Evolutionary conservation across 352 stramenopile species (phyloP), one percentile per base, ranked within the genome.

Genomic region (Phytophthora podocarpi): DNA sequence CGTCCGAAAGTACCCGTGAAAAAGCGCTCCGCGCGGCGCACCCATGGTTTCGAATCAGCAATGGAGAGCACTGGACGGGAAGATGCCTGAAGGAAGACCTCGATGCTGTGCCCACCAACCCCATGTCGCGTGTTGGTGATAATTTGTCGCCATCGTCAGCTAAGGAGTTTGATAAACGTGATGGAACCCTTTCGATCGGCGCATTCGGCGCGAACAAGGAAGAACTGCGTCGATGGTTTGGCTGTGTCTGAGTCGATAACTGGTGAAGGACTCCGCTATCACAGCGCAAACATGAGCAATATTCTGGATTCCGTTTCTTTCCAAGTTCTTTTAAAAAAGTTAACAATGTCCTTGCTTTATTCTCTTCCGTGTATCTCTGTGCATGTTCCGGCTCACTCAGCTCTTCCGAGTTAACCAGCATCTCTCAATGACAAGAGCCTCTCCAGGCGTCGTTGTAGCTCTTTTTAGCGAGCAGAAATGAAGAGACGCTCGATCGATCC

Each of bases 401-500:
- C n/a, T n/a, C n/a, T n/a, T n/a, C n/a, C n/a, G n/a, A n/a, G n/a
- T n/a, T n/a, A n/a, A n/a, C n/a, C n/a, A n/a, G n/a, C n/a, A n/a
- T n/a, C n/a, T n/a, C n/a, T n/a, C n/a, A n/a, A n/a, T n/a, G n/a
- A n/a, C n/a, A n/a, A n/a, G n/a, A n/a, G n/a, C n/a, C n/a, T n/a
- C n/a, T n/a, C n/a, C n/a, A n/a, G n/a, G n/a, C n/a, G n/a, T n/a
- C n/a, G n/a, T n/a, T n/a, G n/a, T n/a, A n/a, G n/a, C n/a, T n/a
- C n/a, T n/a, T n/a, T n/a, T n/a, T n/a, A n/a, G n/a, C n/a, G n/a
- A n/a, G n/a, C n/a, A 50, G 35, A 28, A 3, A 49, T 54, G 60
- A 70, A 70, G 39, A 55, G 61, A 52, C 61, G 23, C 53, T 46
- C 13, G 32, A 12, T 32, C 20, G 15, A 28, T 46, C 34, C 23